Conservation (phyloP, 1,284 basidiomycete genomes). For the Irpex sp. region DNA sequence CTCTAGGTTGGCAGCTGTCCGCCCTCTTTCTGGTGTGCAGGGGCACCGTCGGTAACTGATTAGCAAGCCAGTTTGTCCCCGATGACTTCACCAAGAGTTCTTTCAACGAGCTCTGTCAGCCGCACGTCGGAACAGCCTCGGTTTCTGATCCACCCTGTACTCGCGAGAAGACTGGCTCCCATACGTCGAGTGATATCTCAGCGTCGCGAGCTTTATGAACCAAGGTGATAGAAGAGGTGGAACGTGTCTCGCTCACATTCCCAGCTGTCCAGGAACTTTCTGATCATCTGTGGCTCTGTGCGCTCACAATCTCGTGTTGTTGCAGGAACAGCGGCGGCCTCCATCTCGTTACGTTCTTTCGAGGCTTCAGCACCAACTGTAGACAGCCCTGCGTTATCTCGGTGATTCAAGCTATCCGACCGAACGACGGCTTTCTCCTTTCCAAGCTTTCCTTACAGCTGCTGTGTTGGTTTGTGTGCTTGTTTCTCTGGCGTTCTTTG, state of each 20-base stretch:
- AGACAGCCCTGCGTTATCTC: slow-evolving; percentile 13
- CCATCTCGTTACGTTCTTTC: not conserved
- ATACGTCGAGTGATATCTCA: slow-evolving; percentile 4
- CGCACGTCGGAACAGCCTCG: slow-evolving; percentile 14
- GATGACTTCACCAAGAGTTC: slow-evolving; percentile 11
- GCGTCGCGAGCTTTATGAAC: not conserved
- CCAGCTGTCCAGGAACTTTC: slow-evolving; percentile 11
- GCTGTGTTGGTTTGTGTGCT: slow-evolving; percentile 1
- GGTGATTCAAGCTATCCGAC: slow-evolving; percentile 10
- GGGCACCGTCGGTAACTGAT: not conserved
- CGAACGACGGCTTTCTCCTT: slow-evolving; percentile 10
- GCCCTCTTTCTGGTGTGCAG: not conserved
- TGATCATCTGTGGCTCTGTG: slow-evolving; percentile 3
- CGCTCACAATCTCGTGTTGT: not conserved
- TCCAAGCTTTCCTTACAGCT: slow-evolving; percentile 4
- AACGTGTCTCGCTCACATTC: slow-evolving; percentile 11
- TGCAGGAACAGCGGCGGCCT: not conserved
- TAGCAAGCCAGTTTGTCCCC: slow-evolving; percentile 1
- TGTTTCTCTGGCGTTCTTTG: not conserved
- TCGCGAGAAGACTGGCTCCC: slow-evolving; percentile 3
- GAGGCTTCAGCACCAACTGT: not conserved
- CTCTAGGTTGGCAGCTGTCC: not conserved
- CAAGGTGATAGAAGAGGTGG: not conserved
- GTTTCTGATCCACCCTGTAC: slow-evolving; percentile 3
- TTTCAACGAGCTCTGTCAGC: not conserved